phyloP scores from a whole-genome alignment of 2,329 filamentous ascomycete species.

The Nigrograna mackinnonii region DNA sequence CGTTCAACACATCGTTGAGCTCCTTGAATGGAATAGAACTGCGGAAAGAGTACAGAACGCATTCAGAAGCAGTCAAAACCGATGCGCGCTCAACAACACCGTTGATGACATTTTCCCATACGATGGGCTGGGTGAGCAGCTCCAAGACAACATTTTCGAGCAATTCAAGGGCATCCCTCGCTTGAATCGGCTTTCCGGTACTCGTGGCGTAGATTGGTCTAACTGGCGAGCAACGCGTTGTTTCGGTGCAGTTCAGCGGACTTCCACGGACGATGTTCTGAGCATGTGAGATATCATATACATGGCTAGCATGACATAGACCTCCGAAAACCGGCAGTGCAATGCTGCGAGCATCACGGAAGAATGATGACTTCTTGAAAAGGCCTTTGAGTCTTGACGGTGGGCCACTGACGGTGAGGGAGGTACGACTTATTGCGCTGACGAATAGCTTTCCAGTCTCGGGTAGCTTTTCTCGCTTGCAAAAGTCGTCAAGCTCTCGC shows the following conservation, averaged over 20 bases:
- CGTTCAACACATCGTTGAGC: background rate
- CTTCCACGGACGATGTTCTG: slow-evolving; percentile 19
- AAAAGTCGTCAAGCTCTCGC: slow-evolving; percentile 42
- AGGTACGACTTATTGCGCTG: slow-evolving; percentile 26
- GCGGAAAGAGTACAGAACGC: background rate
- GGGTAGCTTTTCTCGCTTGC: slow-evolving; percentile 26
- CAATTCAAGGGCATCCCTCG: slow-evolving; percentile 22
- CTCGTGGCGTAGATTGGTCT: slow-evolving; percentile 38
- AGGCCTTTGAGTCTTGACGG: slow-evolving; percentile 26
- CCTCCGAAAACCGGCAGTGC: background rate
- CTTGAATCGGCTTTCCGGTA: slow-evolving; percentile 33
- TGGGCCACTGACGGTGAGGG: slow-evolving; percentile 35
- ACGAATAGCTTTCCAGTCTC: slow-evolving; percentile 26
- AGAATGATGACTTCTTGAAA: slow-evolving; percentile 12
- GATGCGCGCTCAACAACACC: slow-evolving; percentile 16
- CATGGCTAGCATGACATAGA: slow-evolving; percentile 28
- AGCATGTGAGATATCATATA: slow-evolving; percentile 31
- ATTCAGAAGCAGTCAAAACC: background rate
- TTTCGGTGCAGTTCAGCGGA: background rate
- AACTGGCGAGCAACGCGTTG: background rate
- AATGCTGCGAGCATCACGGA: background rate
- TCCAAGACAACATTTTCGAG: slow-evolving; percentile 19
- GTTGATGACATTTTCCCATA: slow-evolving; percentile 25
- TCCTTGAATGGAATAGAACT: background rate
- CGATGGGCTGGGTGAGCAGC: slow-evolving; percentile 25